phyloP scores from a whole-genome alignment of 73 alveolate species.

The Tetrahymena malaccensis region DNA sequence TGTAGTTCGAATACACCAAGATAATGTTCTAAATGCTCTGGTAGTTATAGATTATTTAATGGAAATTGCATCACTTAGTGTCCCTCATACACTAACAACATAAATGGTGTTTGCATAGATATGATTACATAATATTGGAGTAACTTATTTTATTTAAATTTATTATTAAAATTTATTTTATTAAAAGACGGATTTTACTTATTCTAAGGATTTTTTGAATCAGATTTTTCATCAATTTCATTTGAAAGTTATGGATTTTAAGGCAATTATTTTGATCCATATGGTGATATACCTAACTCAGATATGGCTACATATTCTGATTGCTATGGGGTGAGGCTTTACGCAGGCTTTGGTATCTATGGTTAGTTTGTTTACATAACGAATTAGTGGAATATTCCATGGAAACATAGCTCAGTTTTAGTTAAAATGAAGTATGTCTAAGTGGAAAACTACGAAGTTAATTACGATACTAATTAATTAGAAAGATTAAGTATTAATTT shows the following conservation, averaged over 20 bases:
- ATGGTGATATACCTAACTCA: background rate
- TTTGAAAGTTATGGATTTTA: background rate
- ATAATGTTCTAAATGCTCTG: background rate
- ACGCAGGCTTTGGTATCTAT: background rate
- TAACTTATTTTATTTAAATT: background rate
- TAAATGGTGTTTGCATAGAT: background rate
- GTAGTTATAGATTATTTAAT: background rate
- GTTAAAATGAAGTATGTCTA: background rate
- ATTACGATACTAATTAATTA: background rate
- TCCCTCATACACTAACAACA: background rate
- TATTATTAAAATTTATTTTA: background rate
- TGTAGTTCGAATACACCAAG: background rate
- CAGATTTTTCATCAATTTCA: background rate
- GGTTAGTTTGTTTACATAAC: background rate
- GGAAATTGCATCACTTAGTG: background rate
- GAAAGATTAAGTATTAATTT: background rate
- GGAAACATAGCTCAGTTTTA: background rate
- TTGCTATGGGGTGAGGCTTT: background rate
- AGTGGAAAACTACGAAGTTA: background rate
- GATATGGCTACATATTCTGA: background rate
- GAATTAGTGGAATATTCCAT: background rate
- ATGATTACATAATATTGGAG: background rate
- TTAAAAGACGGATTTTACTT: background rate
- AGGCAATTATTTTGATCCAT: background rate
- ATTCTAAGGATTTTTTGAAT: background rate